phyloP scores from a whole-genome alignment of 129 eudicot genomes.

The Artemisia annua region DNA sequence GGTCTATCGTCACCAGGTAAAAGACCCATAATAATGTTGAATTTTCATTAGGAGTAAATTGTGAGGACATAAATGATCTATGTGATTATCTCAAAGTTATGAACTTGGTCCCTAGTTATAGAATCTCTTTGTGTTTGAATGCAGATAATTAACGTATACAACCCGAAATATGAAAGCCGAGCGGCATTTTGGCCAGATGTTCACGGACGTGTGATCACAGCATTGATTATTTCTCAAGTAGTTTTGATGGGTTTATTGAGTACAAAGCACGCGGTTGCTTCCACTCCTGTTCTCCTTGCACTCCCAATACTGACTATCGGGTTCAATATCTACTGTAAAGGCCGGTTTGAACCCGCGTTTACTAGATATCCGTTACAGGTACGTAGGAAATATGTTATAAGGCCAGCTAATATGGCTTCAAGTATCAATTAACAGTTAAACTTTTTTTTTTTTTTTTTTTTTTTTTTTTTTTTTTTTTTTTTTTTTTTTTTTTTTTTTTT shows the following conservation, averaged over 20 bases:
- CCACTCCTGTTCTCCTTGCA: slow-evolving; percentile 79
- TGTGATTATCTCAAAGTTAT: no score
- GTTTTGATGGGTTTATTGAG: slow-evolving; percentile 82
- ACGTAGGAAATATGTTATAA: background rate
- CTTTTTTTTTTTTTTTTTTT: background rate
- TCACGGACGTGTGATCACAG: slow-evolving; percentile 75
- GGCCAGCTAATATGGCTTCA: background rate
- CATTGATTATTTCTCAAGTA: slow-evolving; percentile 69
- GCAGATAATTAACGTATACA: slow-evolving; percentile 91
- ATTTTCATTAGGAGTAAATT: no score
- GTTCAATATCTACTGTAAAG: slow-evolving; percentile 84
- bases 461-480: background rate
- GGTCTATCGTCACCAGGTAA: slow-evolving; percentile 91
- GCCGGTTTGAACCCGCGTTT: slow-evolving; percentile 92
- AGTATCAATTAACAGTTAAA: background rate
- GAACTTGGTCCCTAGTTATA: no score
- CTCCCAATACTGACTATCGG: slow-evolving; percentile 81
- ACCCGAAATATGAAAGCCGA: slow-evolving; percentile 90
- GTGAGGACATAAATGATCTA: no score
- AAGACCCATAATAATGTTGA: background rate
- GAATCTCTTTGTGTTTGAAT: background rate
- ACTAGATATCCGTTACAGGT: slow-evolving; percentile 79
- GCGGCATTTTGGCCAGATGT: slow-evolving; percentile 99
- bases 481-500: background rate
- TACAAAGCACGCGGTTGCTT: slow-evolving; percentile 63